Evolutionary conservation across 225 moss, liverwort and hornwort species (phyloP), one percentile per base, ranked within the genome.

Genomic region (Anthoceros angustus): DNA sequence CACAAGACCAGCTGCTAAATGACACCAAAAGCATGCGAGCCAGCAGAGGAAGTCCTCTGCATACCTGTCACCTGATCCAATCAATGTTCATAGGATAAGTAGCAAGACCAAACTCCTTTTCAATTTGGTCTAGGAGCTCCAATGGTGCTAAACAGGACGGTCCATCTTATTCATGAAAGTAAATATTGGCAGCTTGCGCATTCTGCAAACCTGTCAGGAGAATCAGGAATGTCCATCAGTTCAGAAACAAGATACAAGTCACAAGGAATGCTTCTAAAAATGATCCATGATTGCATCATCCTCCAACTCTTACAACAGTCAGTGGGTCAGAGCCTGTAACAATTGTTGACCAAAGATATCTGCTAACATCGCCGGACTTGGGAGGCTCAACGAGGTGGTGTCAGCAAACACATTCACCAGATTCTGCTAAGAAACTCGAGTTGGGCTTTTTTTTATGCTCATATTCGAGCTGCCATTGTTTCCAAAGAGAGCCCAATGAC

Each of bases 131-230:
- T 75, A 94, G 80, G 8, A 94, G 87, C 77, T 94, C 93, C 83
- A 94, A 75, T 25, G 93, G 90, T 64, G 90, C 87, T 42, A 94
- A 78, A 89, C 87, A 78, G 90, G 93, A 66, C 93, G 93, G 74
- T 93, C 93, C 90, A 93, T 90, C 74, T 93, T 93, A 75, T 93
- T 93, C 18, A 93, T 87, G 64, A 93, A 93, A 43, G 93, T 93
- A 68, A 93, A 93, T 67, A 89, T 87, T 67, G 93, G 93, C 74
- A 93, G 77, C 79, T 84, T 87, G 38, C 89, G 86, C 93, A 93
- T 90, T 71, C 93, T 87, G 66, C 86, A 86, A 46, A 93, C 93
- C 93, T 93, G 72, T 41, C 60, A 42, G 15, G 23, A n/a, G 42
- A 39, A 69, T 68, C 26, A 15, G 67, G 23, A 68, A 16, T n/a